A percentile compares a stretch with the other conserved stretches of the same genome.
Evolutionary conservation across 495 filamentous ascomycete species (phyloP).

Genomic region (Aspergillus biplanus): DNA sequence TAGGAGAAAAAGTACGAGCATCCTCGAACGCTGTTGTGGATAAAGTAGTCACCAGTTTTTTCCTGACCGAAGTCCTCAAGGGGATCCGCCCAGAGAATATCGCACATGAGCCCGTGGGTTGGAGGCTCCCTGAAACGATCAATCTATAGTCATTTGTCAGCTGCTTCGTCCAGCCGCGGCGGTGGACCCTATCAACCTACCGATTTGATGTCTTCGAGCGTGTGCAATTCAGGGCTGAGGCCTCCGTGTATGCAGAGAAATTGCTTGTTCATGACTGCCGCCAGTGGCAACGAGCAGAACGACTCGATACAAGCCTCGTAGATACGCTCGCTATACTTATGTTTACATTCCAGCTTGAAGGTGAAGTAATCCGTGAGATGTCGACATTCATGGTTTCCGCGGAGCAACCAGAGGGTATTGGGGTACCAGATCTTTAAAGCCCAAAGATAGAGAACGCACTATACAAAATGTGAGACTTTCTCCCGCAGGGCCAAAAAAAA

Average conservation of each 20-base stretch:
- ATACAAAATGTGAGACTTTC: conserved; percentile 20
- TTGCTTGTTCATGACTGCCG: conserved; percentile 99
- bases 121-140: conserved; percentile 97
- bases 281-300: conserved; percentile 91
- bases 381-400: conserved; percentile 97
- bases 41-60: conserved; percentile 94
- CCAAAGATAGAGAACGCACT: conserved; percentile 97
- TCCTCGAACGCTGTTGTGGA: conserved; percentile 97
- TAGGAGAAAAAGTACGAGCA: conserved; percentile 99
- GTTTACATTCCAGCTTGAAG: conserved; percentile 98
- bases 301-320: conserved; percentile 99
- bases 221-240: conserved; percentile 92
- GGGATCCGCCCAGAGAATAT: conserved; percentile 98
- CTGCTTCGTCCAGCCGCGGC: background rate
- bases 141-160: conserved; percentile 60
- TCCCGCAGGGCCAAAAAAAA: background rate
- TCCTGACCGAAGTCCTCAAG: conserved; percentile 99
- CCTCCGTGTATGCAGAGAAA: conserved; percentile 98
- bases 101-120: conserved; percentile 97
- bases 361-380: conserved; percentile 99
- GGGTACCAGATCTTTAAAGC: conserved; percentile 99
- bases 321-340: conserved; percentile 95
- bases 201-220: conserved; percentile 87
- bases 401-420: conserved; percentile 92
- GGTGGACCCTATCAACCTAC: conserved; percentile 51